Evolutionary conservation across 345 rosid species (phyloP), one percentile per base, ranked within the genome.

Genomic region (Bruguiera gymnorhiza): DNA sequence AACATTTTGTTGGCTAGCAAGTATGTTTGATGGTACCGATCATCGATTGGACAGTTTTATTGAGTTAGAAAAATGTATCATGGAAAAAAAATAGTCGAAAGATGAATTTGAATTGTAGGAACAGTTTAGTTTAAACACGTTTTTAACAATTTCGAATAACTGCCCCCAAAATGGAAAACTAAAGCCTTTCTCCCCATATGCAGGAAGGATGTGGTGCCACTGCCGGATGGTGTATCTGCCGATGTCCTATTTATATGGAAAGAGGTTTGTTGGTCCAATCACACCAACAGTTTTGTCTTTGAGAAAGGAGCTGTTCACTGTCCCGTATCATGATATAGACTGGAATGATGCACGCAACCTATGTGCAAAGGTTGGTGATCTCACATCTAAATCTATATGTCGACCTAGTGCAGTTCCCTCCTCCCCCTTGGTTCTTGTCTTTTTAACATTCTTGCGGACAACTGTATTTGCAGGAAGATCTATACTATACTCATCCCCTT

Each of bases 151-250:
- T 56, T 56, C 0, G 3, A 24, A 3, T 10, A 24, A 24, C 31
- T 56, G 11, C 6, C 16, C 6, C 60, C 30, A 7, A 5, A 24
- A 56, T 3, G 4, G 31, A 27, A 27, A 27, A 15, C 29, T 24
- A 24, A 21, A 56, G 13, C 16, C 60, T 16, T 34, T 19, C 60
- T 29, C 6, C 27, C 27, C n/a, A 16, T 64, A 19, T 78, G 65
- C 88, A 95, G 99, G 99, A 79, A 89, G 98, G 84, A 95, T 95
- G 96, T 95, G 99, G 97, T 90, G 98, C 73, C 97, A 92, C 75
- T 95, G 99, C 77, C 89, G 97, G 78, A 95, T 95, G 99, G 99
- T 95, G 52, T 95, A 92, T 90, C 75, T 95, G 85, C 99, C 99
- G 0, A 95, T 91, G 98, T 91, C 95, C 48, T 94, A 94, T 76